These are phyloP conservation scores for Dactylorhiza incarnata DNA, from an alignment of 106 monocot species.

Conservation along the genomic window DNA sequence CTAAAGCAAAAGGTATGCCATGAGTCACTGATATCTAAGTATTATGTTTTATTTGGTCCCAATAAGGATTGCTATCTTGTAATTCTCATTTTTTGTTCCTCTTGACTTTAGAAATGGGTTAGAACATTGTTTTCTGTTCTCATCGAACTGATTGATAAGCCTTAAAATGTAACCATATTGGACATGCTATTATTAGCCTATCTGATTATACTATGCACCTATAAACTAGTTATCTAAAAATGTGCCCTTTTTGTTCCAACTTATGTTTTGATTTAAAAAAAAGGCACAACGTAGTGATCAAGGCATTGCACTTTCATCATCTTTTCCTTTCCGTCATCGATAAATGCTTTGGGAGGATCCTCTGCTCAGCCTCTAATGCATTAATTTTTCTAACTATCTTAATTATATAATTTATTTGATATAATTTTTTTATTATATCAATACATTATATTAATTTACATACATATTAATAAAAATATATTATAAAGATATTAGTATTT, in stretches of 20 bases:
- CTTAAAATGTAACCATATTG: not conserved
- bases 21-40: not conserved
- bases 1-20: constrained; percentile 72
- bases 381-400: no score
- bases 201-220: not conserved
- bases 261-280: not conserved
- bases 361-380: no score
- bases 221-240: not conserved
- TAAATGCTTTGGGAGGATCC: not conserved
- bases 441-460: no score
- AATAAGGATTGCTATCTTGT: not conserved
- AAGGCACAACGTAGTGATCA: not conserved
- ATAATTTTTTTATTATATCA: no score
- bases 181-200: not conserved
- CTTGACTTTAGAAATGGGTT: not conserved
- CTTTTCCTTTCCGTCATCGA: not conserved
- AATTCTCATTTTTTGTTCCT: not conserved
- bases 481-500: no score
- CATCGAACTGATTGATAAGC: not conserved
- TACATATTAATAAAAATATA: no score
- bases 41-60: not conserved
- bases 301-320: not conserved
- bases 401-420: no score
- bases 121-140: not conserved
- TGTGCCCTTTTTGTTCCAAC: not conserved